Evolutionary conservation across 2,329 filamentous ascomycete genomes (phyloP).

Genomic region (Lecanicillium sp.): DNA sequence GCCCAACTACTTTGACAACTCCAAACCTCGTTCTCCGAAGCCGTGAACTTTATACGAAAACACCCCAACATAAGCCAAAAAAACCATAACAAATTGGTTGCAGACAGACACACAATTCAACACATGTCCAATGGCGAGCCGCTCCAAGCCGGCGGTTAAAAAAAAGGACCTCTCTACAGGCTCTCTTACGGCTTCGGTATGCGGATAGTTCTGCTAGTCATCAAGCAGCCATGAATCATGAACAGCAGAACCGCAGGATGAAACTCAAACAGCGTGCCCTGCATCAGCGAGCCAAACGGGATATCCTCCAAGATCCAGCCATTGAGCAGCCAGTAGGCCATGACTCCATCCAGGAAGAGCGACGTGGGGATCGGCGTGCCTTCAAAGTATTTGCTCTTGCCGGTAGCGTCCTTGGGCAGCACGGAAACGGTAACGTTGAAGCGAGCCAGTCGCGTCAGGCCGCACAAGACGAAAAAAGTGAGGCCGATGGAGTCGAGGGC

Average conservation of each 20-base stretch:
- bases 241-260: slow-evolving; percentile 79
- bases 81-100: too few species aligned
- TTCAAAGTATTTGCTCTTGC: slow-evolving; percentile 94
- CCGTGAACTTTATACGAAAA: too few species aligned
- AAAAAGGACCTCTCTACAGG: too few species aligned
- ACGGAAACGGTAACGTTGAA: slow-evolving; percentile 94
- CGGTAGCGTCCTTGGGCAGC: slow-evolving; percentile 82
- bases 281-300: slow-evolving; percentile 63
- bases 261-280: slow-evolving; percentile 66
- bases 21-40: background rate
- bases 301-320: slow-evolving; percentile 72
- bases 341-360: slow-evolving; percentile 68
- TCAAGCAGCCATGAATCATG: slow-evolving; percentile 80
- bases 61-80: too few species aligned
- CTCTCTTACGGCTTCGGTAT: slow-evolving; percentile 82
- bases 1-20: background rate
- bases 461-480: slow-evolving; percentile 87
- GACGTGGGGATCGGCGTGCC: slow-evolving; percentile 93
- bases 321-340: slow-evolving; percentile 82
- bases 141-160: background rate
- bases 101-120: too few species aligned
- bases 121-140: background rate
- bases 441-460: slow-evolving; percentile 83
- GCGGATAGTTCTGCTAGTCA: slow-evolving; percentile 92
- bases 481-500: slow-evolving; percentile 71